Evolutionary conservation across 2,329 filamentous ascomycete genomes (phyloP).

Genomic region (Colletotrichum scovillei): DNA sequence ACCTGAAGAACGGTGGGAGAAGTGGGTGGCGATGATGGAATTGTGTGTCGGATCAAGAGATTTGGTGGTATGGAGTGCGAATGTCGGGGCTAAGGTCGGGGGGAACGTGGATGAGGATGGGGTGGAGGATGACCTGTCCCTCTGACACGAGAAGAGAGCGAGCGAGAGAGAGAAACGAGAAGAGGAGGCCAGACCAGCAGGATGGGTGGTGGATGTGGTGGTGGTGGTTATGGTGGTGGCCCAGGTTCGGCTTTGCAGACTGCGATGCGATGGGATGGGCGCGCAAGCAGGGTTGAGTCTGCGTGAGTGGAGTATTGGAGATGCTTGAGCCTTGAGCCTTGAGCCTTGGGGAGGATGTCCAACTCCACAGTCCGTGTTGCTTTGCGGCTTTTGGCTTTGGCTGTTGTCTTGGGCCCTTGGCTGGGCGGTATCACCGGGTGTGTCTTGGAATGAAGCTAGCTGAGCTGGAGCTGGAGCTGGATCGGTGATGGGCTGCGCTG

Average conservation of each 20-base stretch:
- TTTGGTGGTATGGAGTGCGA: constrained; percentile 7
- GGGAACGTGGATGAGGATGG: neutral
- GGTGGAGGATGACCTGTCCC: constrained; percentile 6
- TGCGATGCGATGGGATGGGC: constrained; percentile 5
- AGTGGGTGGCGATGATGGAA: constrained; percentile 24
- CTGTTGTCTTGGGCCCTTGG: neutral
- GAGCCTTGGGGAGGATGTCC: neutral
- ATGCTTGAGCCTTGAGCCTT: neutral
- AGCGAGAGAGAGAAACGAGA: neutral
- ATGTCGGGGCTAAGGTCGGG: constrained; percentile 7
- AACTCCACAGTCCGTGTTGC: neutral
- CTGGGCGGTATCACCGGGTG: constrained; percentile 2
- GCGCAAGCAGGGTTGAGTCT: neutral
- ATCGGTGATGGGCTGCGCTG: neutral
- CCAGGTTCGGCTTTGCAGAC: constrained; percentile 5
- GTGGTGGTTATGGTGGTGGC: neutral
- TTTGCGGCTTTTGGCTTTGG: neutral
- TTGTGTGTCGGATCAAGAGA: neutral
- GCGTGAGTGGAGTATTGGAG: neutral
- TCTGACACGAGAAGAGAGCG: neutral
- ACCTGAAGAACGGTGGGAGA: neutral
- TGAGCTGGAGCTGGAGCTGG: neutral
- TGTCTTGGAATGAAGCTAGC: neutral
- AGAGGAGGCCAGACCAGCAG: neutral
- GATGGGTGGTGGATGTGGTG: neutral